Evolutionary conservation across 352 stramenopile species (phyloP), one percentile per base, ranked within the genome.

Genomic region (Globisporangium heterothallicum): DNA sequence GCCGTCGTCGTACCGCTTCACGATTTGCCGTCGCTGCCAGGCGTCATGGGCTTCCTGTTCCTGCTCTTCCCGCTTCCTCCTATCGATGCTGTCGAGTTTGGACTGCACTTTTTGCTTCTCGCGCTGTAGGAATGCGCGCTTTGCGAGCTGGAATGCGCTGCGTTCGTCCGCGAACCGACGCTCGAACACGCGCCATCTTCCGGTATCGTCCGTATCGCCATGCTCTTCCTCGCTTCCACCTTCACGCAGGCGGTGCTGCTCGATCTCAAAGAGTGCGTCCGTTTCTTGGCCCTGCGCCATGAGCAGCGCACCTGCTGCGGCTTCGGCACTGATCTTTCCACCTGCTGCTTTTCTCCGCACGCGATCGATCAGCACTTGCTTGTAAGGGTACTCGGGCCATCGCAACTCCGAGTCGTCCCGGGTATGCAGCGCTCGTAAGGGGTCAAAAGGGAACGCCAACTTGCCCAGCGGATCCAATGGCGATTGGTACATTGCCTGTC

Each of bases 371-470:
- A 62, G 42, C 45, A 84, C 73, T 53, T 85, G 74, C 50, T 88
- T 88, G 67, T 78, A 88, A 0, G 78, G 78, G 53, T 66, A 88
- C 49, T 86, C 78, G 12, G 68, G 71, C 78, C 74, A 88, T 40
- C 49, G 51, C 29, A 88, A 51, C 22, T 59, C 44, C 18, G 74
- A 76, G 38, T 70, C 59, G 4, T 74, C 58, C 32, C 71, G 67
- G 9, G 72, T 64, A 45, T 88, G 72, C 4, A 74, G 51, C 13
- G 71, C 53, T 4, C 62, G 61, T 12, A 88, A 32, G 6, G 74
- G 74, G 38, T 88, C 78, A 44, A 85, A 86, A 5, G 68, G 65
- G 43, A 88, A 84, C 41, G 50, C 49, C 1, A 88, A 62, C 27
- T 63, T 57, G 21, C 63, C 63, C 12, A 50, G 58, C 35, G 62